phyloP scores from a whole-genome alignment of 1,284 basidiomycete genomes.

The Phlebopus sp. region DNA sequence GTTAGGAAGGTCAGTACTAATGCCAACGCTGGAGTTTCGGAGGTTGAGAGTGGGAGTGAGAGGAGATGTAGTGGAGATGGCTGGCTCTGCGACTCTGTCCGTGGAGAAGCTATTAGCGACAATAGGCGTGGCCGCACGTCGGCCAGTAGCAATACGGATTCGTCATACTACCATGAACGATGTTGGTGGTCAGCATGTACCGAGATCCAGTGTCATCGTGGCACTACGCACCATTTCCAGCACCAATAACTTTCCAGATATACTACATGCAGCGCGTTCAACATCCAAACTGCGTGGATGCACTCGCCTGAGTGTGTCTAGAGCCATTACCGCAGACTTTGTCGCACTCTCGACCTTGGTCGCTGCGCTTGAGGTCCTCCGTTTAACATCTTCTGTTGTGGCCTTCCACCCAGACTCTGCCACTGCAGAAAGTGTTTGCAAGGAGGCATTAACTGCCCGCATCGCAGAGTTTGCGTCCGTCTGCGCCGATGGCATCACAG shows the following conservation, averaged over 20 bases:
- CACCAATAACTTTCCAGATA: conserved; percentile 60
- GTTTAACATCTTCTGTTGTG: conserved; percentile 13
- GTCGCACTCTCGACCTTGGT: conserved; percentile 35
- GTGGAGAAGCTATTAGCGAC: conserved; percentile 1
- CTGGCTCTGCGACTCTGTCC: conserved; percentile 4
- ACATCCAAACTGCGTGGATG: conserved; percentile 55
- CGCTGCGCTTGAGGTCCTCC: conserved; percentile 21
- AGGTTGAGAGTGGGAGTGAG: conserved; percentile 43
- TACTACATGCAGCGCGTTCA: conserved; percentile 65
- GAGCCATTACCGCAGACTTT: conserved; percentile 34
- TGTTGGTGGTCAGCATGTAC: conserved; percentile 2
- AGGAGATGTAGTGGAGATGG: conserved; percentile 36
- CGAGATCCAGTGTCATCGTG: neutral
- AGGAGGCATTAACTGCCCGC: conserved; percentile 58
- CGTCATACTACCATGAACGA: conserved; percentile 43
- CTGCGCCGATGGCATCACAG: too few species aligned
- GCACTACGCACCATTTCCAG: conserved; percentile 59
- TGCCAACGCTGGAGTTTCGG: conserved; percentile 41
- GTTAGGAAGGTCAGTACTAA: conserved; percentile 58
- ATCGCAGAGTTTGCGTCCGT: conserved; percentile 32
- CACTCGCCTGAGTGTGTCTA: conserved; percentile 46
- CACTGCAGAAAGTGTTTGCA: conserved; percentile 51
- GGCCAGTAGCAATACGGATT: conserved; percentile 42
- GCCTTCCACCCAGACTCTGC: conserved; percentile 60
- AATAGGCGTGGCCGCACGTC: conserved; percentile 46